Evolutionary conservation across 805 yeast genomes (phyloP).

Genomic region (Nadsonia fulvescens): DNA sequence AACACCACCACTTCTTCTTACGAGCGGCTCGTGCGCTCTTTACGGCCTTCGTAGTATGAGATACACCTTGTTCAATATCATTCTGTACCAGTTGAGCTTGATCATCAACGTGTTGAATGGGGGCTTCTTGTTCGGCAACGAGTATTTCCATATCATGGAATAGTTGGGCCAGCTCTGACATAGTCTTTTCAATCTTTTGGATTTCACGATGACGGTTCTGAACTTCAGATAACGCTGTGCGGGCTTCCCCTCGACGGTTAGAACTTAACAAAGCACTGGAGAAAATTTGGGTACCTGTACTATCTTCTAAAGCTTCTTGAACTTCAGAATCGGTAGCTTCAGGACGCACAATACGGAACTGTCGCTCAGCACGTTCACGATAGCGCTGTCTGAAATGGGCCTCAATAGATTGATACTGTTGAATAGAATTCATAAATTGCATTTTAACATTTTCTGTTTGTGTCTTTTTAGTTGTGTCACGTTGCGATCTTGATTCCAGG

Average conservation of each 20-base stretch:
- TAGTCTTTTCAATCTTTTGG: slow-evolving; percentile 82
- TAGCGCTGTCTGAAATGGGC: slow-evolving; percentile 71
- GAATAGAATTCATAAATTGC: slow-evolving; percentile 69
- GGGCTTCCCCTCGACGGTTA: slow-evolving; percentile 47
- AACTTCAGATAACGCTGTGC: slow-evolving; percentile 87
- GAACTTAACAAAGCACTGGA: slow-evolving; percentile 50
- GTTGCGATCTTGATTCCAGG: slow-evolving; percentile 34
- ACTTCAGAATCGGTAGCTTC: slow-evolving; percentile 56
- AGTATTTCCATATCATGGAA: slow-evolving; percentile 92
- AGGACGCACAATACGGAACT: slow-evolving; percentile 53
- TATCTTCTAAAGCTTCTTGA: slow-evolving; percentile 67
- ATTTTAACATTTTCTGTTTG: slow-evolving; percentile 83
- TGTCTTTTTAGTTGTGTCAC: slow-evolving; percentile 62
- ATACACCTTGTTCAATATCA: slow-evolving; percentile 86
- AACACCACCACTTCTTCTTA: slow-evolving; percentile 77
- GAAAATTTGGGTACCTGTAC: slow-evolving; percentile 74
- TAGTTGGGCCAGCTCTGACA: slow-evolving; percentile 86
- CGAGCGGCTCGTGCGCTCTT: slow-evolving; percentile 77
- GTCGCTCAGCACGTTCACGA: slow-evolving; percentile 78
- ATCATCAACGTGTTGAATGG: slow-evolving; percentile 65
- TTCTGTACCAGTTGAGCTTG: slow-evolving; percentile 70
- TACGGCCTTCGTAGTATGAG: slow-evolving; percentile 82
- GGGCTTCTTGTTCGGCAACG: slow-evolving; percentile 87
- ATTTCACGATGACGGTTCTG: slow-evolving; percentile 91
- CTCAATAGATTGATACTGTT: slow-evolving; percentile 73